Percentiles rank a stretch among this genome's conserved stretches.
These are phyloP conservation scores for Saccharomyces eubayanus DNA, from an alignment of 805 yeast species.

Conservation along the genomic window DNA sequence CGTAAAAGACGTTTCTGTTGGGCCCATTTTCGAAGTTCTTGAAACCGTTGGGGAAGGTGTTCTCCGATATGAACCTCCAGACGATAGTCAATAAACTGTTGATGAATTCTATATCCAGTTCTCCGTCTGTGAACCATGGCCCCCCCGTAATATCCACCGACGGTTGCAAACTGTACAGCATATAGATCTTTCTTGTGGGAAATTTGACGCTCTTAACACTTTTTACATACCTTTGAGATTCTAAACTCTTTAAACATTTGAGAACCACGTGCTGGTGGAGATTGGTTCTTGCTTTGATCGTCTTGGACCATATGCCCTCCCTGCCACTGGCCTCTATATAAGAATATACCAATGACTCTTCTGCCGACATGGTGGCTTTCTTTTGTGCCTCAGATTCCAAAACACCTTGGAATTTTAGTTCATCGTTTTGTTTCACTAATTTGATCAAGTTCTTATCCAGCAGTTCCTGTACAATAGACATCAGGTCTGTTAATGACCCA, in stretches of 20 bases:
- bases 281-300: slow-evolving; percentile 79
- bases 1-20: slow-evolving; percentile 31
- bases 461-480: slow-evolving; percentile 44
- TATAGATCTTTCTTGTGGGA: slow-evolving; percentile 92
- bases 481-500: slow-evolving; percentile 36
- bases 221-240: slow-evolving; percentile 75
- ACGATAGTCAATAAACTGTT: slow-evolving; percentile 73
- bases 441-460: slow-evolving; percentile 55
- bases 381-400: slow-evolving; percentile 66
- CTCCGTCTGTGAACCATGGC: slow-evolving; percentile 97
- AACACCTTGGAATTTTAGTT: slow-evolving; percentile 67
- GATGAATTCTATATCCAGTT: slow-evolving; percentile 87
- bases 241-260: slow-evolving; percentile 73
- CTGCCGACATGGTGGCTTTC: slow-evolving; percentile 68
- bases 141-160: slow-evolving; percentile 96
- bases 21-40: slow-evolving; percentile 21
- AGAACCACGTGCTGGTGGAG: slow-evolving; percentile 86
- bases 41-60: slow-evolving; percentile 69
- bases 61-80: slow-evolving; percentile 77
- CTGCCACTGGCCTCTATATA: slow-evolving; percentile 88
- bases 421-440: slow-evolving; percentile 58
- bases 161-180: slow-evolving; percentile 90
- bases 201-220: slow-evolving; percentile 82
- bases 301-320: slow-evolving; percentile 95
- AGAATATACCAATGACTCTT: slow-evolving; percentile 85